Conservation (phyloP, 208 protist genomes). For the Phytomonas sp. region DNA sequence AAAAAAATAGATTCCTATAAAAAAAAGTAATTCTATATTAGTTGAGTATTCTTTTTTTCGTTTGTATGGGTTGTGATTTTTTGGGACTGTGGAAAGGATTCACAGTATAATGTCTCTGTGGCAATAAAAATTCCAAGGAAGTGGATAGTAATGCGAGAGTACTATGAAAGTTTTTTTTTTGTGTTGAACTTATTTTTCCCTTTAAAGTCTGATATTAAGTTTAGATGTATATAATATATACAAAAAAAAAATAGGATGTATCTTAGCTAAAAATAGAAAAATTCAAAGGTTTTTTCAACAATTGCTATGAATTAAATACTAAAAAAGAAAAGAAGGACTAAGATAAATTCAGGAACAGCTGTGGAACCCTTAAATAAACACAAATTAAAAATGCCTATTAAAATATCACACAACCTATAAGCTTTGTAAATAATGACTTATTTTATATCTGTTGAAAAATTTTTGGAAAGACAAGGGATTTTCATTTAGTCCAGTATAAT, state of each 20-base stretch:
- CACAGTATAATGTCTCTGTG: background rate
- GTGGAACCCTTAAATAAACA: background rate
- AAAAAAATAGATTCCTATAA: background rate
- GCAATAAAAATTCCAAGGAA: background rate
- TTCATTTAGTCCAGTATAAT: background rate
- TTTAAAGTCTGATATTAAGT: background rate
- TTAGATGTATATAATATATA: background rate
- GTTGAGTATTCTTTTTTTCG: background rate
- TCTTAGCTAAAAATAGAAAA: background rate
- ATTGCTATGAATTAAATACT: background rate
- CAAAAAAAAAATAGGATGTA: background rate
- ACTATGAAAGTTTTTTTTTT: background rate
- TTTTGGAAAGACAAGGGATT: background rate
- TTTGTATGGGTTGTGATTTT: background rate
- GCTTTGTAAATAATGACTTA: background rate
- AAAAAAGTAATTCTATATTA: background rate
- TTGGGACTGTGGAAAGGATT: background rate
- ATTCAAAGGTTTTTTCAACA: background rate
- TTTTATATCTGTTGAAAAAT: background rate
- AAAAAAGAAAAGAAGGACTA: background rate
- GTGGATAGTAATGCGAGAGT: background rate
- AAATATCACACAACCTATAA: background rate
- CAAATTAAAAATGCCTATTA: background rate
- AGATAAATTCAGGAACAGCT: background rate
- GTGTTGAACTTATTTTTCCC: background rate